Evolutionary conservation across 208 protist species (phyloP).

Genomic region (Trypanosoma conorhini): DNA sequence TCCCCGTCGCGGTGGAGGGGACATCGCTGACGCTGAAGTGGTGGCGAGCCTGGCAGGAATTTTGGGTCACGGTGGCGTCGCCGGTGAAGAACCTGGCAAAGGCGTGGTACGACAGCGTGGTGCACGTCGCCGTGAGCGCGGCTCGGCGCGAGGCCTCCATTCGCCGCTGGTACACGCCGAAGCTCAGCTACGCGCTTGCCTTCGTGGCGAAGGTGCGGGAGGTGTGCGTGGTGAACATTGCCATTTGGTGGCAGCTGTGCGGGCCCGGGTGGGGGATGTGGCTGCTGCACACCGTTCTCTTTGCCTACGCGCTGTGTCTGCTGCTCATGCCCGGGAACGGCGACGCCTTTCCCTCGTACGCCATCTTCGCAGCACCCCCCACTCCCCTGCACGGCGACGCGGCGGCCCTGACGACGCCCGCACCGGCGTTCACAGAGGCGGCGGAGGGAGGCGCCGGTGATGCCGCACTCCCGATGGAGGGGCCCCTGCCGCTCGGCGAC

Average conservation of each 20-base stretch:
- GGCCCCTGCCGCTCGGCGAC: neutral
- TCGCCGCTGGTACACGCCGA: slow-evolving; percentile 58
- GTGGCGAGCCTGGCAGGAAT: slow-evolving; percentile 72
- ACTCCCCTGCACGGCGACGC: neutral
- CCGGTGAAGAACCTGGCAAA: slow-evolving; percentile 82
- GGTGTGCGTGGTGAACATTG: slow-evolving; percentile 32
- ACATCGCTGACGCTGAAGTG: slow-evolving; percentile 54
- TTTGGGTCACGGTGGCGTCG: slow-evolving; percentile 77
- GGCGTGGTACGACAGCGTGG: slow-evolving; percentile 72
- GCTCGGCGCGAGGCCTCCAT: slow-evolving; percentile 67
- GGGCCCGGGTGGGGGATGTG: slow-evolving; percentile 11
- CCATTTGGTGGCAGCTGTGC: slow-evolving; percentile 34
- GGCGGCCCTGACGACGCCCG: neutral
- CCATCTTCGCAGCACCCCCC: neutral
- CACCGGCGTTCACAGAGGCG: neutral
- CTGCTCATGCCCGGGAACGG: neutral
- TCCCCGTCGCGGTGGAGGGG: slow-evolving; percentile 41
- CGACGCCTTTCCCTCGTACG: neutral
- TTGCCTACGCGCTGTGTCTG: neutral
- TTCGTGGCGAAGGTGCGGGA: slow-evolving; percentile 31
- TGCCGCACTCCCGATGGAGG: too few species aligned
- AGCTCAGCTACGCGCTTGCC: slow-evolving; percentile 11
- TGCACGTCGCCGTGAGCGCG: slow-evolving; percentile 51
- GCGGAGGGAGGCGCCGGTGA: too few species aligned
- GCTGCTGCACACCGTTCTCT: slow-evolving; percentile 1